Evolutionary conservation across 1,284 basidiomycete species (phyloP).

Genomic region (Uromyces viciae-fabae): DNA sequence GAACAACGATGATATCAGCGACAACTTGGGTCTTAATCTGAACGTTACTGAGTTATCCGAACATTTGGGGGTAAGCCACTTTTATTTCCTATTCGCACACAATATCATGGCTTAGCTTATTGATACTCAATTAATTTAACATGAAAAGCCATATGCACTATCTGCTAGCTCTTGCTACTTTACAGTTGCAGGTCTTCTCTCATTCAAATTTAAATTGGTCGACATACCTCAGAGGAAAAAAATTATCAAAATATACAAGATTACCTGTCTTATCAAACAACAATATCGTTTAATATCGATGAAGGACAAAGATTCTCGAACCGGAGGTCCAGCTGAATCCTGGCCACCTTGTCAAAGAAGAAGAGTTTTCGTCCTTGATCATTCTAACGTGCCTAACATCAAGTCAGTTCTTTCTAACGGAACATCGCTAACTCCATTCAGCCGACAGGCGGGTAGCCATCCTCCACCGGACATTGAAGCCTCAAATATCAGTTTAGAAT

Average conservation of each 20-base stretch:
- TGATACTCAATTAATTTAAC: not conserved
- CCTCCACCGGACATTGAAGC: not conserved
- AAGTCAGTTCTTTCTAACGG: not conserved
- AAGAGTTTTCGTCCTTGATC: slow-evolving; percentile 22
- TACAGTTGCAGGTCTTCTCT: slow-evolving; percentile 32
- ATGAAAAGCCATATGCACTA: slow-evolving; percentile 14
- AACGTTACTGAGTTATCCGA: slow-evolving; percentile 13
- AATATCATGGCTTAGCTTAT: not conserved
- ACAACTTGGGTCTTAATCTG: slow-evolving; percentile 18
- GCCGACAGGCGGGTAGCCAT: not conserved
- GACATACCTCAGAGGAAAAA: slow-evolving; percentile 27
- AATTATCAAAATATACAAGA: slow-evolving; percentile 33
- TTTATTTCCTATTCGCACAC: not conserved
- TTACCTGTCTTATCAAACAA: slow-evolving; percentile 24
- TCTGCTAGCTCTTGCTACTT: slow-evolving; percentile 38
- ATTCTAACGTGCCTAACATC: slow-evolving; percentile 16
- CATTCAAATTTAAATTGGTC: slow-evolving; percentile 14
- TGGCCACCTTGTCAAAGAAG: slow-evolving; percentile 28
- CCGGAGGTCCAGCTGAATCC: slow-evolving; percentile 24
- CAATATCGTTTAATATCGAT: slow-evolving; percentile 29
- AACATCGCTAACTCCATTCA: not conserved
- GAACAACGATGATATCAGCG: not conserved
- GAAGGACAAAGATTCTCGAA: slow-evolving; percentile 20
- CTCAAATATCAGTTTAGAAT: no score
- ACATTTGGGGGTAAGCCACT: slow-evolving; percentile 11